Base-by-base conservation (phyloP, 164 flowering plant genomes). In the Annona cherimola region DNA sequence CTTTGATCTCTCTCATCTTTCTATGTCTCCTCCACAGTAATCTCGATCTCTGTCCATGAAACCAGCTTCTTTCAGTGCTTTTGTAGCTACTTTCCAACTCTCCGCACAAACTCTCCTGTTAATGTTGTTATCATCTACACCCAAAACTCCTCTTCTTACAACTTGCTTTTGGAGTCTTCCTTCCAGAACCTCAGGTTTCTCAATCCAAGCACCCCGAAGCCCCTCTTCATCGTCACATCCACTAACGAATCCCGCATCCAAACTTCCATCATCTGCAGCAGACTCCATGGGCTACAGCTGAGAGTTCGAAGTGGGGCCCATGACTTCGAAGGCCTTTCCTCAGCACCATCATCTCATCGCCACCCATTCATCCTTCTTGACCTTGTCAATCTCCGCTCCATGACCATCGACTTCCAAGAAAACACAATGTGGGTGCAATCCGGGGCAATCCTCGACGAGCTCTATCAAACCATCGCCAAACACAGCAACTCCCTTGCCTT, bases 301-400 rank as follows among this genome's bases (percentile, higher is more conserved):
- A 72, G 79, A 46, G 39, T 75, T 57, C 55, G 71, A 42, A 80
- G 85, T 42, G 83, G 81, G 0, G 84, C 82, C 5, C 84, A 82
- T 55, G 82, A 79, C 73, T 82, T 77, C 44, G 84, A 82, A 46
- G 82, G 82, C 12, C 76, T 74, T 1, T 83, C 85, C 2, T 80
- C 70, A 26, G 12, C 59, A 11, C 35, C 35, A 26, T 68, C 78
- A 0, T 50, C 14, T 16, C 16, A 8, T n/a, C 11, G 43, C 6
- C 4, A 40, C n/a, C 6, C 59, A 3, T 83, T 79, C 42, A 16
- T 83, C 7, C 18, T 81, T 9, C 7, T 81, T 8, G 84, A 81
- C 55, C 70, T 83, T 41, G 4, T 41, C 65, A 75, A 75, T 14
- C 68, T 81, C 45, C 60, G 72, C 1, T 60, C 73, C 0, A 73